Percentiles rank a stretch among this genome's conserved stretches.
These are phyloP conservation scores for Globisporangium yorkense DNA, from an alignment of 352 stramenopile genomes.

Conservation along the genomic window DNA sequence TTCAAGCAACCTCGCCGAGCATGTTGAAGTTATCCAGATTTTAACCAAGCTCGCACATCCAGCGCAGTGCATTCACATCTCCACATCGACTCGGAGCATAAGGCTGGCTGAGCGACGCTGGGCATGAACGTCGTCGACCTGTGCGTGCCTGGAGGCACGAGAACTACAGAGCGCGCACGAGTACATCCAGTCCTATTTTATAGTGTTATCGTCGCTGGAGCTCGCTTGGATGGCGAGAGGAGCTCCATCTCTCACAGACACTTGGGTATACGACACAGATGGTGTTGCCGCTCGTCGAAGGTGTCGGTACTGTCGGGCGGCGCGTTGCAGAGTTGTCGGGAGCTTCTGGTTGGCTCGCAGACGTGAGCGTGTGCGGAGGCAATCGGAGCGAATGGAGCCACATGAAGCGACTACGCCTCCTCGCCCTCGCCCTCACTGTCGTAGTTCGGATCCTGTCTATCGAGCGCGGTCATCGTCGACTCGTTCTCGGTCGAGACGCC, in stretches of 20 bases:
- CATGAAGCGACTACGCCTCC: not conserved
- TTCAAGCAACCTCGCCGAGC: not conserved
- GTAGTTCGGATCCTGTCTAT: constrained; percentile 80
- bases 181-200: not conserved
- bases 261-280: not conserved
- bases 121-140: too few species aligned
- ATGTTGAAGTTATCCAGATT: not conserved
- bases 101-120: too few species aligned
- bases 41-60: too few species aligned
- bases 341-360: too few species aligned
- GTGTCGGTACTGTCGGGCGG: not conserved
- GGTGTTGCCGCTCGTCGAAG: too few species aligned
- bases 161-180: too few species aligned
- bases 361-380: too few species aligned
- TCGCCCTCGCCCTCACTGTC: constrained; percentile 49
- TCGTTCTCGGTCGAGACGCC: constrained; percentile 42
- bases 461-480: constrained; percentile 32
- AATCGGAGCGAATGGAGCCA: not conserved
- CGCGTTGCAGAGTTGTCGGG: not conserved
- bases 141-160: too few species aligned
- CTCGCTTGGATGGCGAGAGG: not conserved
- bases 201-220: not conserved
- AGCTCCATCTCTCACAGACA: not conserved
- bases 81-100: too few species aligned
- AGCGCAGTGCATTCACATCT: too few species aligned